Evolutionary conservation across 1,139 yeast species (phyloP), one percentile per base, ranked within the genome.

Genomic region (Pichia cactophila): DNA sequence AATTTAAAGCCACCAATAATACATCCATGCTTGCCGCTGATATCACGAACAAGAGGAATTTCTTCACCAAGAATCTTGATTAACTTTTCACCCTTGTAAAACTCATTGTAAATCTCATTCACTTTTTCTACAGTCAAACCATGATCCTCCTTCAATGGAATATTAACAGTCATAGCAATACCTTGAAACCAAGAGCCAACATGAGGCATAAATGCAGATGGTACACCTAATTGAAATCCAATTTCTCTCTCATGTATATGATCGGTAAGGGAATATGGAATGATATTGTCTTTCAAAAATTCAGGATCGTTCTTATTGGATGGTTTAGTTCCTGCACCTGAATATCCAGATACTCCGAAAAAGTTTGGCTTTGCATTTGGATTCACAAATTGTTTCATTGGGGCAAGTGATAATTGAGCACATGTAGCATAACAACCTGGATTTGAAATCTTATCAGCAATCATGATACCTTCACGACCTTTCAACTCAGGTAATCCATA

Each of bases 101-200:
- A 79, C 43, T 89, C 95, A 68, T 87, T 94, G 73, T 86, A 92
- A 56, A 92, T 70, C 66, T 84, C 80, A 69, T 95, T 80, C 57
- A 89, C 78, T 52, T 88, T 95, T 64, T 95, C 80, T 10, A 92
- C 76, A 12, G 94, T 79, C 59, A 90, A 72, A 3, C 57, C 57
- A 33, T 54, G 57, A 44, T 83, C 78, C 53, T 78, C 75, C 61
- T 80, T 82, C 62, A 92, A 78, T 48, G 98, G 98, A 54, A 92
- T 86, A 48, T 88, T 83, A 54, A 92, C 84, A 28, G 99, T 92
- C 64, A 86, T 87, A 1, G 96, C 76, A 59, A 92, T 92, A 59
- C 99, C 98, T 71, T 92, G 97, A 80, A 94, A 92, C 98, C 98
- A 92, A 68, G 86, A 95, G 2, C 97, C 98, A 52, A 92, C 98